phyloP scores from a whole-genome alignment of 2,329 filamentous ascomycete species.

The Venturia carpophila region DNA sequence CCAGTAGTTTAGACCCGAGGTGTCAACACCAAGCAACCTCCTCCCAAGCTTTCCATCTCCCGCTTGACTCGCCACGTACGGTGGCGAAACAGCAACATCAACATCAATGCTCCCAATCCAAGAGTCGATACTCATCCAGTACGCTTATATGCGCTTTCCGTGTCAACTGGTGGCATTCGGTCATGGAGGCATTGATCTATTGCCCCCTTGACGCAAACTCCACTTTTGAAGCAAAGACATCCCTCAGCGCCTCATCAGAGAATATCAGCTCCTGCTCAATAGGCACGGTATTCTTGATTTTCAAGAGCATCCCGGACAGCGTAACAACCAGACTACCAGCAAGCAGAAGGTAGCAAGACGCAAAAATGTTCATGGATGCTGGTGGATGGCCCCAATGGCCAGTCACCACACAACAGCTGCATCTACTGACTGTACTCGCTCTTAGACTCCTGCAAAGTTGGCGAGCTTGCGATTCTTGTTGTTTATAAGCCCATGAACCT shows the following conservation, averaged over 20 bases:
- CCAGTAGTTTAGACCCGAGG: too few species aligned
- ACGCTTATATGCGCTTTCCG: too few species aligned
- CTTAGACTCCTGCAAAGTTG: constrained; percentile 87
- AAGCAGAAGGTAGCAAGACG: constrained; percentile 66
- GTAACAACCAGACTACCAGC: constrained; percentile 67
- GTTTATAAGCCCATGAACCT: constrained; percentile 86
- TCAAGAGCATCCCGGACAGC: constrained; percentile 67
- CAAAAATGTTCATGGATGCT: constrained; percentile 63
- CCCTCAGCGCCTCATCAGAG: constrained; percentile 71
- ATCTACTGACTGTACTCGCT: constrained; percentile 81
- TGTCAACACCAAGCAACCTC: too few species aligned
- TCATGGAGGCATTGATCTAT: not conserved
- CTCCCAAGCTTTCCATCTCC: too few species aligned
- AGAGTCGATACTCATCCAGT: too few species aligned
- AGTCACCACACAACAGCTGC: constrained; percentile 67
- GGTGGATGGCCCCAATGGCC: constrained; percentile 46
- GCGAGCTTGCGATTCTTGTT: constrained; percentile 89
- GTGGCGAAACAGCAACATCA: too few species aligned
- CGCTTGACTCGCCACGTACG: too few species aligned
- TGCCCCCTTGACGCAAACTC: not conserved
- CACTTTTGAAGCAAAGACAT: constrained; percentile 44
- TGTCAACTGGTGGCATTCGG: not conserved
- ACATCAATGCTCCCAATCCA: too few species aligned
- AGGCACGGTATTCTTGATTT: constrained; percentile 72
- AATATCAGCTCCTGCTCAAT: constrained; percentile 77